A percentile compares a stretch with the other conserved stretches of the same genome.
Conservation (phyloP, 2,329 filamentous ascomycete genomes). For the Colletotrichum sp. region DNA sequence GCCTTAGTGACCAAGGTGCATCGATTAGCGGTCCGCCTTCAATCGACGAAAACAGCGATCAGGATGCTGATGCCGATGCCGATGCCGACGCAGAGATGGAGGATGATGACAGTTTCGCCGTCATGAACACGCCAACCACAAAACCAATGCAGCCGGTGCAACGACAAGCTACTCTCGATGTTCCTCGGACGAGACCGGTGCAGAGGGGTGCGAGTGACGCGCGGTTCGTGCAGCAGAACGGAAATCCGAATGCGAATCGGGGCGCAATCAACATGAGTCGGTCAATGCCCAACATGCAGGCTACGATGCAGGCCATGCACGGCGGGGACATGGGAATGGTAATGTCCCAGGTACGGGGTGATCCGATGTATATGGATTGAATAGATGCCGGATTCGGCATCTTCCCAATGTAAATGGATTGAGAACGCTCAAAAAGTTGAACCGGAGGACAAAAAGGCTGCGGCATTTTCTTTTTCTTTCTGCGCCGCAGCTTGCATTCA, state of each 20-base stretch:
- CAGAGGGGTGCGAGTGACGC: conserved; percentile 34
- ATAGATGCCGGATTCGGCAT: neutral
- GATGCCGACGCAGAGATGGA: conserved; percentile 58
- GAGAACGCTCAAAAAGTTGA: neutral
- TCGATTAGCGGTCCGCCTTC: conserved; percentile 41
- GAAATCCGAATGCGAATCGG: conserved; percentile 39
- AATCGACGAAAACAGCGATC: conserved; percentile 52
- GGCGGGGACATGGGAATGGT: conserved; percentile 48
- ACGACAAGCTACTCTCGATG: conserved; percentile 47
- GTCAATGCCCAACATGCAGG: conserved; percentile 52
- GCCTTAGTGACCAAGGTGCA: conserved; percentile 37
- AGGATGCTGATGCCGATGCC: conserved; percentile 44
- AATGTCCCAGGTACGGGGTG: conserved; percentile 50
- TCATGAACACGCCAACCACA: conserved; percentile 48
- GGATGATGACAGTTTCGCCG: conserved; percentile 60
- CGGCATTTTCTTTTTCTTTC: neutral
- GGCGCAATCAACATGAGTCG: conserved; percentile 45
- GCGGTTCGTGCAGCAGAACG: conserved; percentile 49
- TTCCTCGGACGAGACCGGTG: conserved; percentile 44
- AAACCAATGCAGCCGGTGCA: conserved; percentile 42
- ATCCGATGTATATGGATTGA: conserved; percentile 60
- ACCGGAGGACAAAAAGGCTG: neutral
- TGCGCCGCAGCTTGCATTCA: neutral
- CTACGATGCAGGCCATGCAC: conserved; percentile 46
- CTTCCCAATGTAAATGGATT: neutral